These are phyloP conservation scores for Acrocalymma vagum DNA, from an alignment of 2,329 filamentous ascomycete genomes.

Conservation along the genomic window DNA sequence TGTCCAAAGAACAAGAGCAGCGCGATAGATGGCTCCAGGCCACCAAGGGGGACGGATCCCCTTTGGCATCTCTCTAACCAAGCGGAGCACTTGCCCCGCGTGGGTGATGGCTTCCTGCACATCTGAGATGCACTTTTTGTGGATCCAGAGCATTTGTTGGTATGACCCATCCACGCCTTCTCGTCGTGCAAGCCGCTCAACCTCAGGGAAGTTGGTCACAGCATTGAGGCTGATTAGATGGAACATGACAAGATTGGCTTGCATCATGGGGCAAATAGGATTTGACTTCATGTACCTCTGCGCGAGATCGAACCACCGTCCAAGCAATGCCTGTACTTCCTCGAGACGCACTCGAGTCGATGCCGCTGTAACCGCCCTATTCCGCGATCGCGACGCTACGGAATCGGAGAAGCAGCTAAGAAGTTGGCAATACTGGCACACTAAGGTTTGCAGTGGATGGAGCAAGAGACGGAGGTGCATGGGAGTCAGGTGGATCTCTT, in stretches of 20 bases:
- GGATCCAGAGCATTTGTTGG: slow-evolving; percentile 63
- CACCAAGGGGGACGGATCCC: slow-evolving; percentile 74
- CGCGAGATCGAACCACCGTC: slow-evolving; percentile 74
- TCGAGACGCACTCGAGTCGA: slow-evolving; percentile 69
- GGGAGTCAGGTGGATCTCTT: slow-evolving; percentile 60
- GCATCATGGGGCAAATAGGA: slow-evolving; percentile 66
- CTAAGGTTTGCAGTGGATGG: slow-evolving; percentile 72
- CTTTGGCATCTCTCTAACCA: slow-evolving; percentile 67
- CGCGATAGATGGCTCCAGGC: slow-evolving; percentile 75
- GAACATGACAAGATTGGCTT: slow-evolving; percentile 73
- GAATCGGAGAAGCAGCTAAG: slow-evolving; percentile 71
- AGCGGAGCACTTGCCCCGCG: slow-evolving; percentile 71
- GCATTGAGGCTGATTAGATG: slow-evolving; percentile 76
- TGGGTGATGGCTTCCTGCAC: slow-evolving; percentile 72
- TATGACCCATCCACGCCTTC: slow-evolving; percentile 66
- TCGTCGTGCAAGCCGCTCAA: slow-evolving; percentile 71
- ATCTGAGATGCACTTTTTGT: slow-evolving; percentile 70
- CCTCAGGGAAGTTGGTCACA: slow-evolving; percentile 72
- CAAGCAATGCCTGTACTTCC: slow-evolving; percentile 70
- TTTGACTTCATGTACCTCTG: slow-evolving; percentile 64
- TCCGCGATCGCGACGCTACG: slow-evolving; percentile 54
- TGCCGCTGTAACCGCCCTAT: slow-evolving; percentile 64
- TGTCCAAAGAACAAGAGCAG: slow-evolving; percentile 49
- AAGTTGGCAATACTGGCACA: slow-evolving; percentile 71
- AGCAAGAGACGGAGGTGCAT: slow-evolving; percentile 72